These are phyloP conservation scores for Quercus dentata DNA, from an alignment of 306 rosid species.

Conservation along the genomic window DNA sequence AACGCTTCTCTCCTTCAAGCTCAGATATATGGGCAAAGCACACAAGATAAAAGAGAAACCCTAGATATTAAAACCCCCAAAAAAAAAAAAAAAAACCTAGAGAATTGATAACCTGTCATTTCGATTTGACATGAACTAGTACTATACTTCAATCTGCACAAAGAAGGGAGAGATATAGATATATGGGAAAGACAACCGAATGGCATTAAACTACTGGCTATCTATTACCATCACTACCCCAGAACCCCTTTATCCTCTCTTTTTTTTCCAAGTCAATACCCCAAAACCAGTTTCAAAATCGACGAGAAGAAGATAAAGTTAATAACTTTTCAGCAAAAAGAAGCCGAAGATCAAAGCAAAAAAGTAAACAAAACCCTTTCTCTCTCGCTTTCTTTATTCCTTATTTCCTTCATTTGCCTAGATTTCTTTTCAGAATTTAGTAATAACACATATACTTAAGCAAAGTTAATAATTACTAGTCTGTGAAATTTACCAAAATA, in stretches of 20 bases:
- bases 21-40: not conserved
- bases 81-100: not conserved
- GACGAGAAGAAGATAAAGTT: not conserved
- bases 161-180: not conserved
- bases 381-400: not conserved
- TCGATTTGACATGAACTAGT: not conserved
- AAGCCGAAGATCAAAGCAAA: not conserved
- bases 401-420: too few species aligned
- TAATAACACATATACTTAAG: not conserved
- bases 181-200: not conserved
- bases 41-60: not conserved
- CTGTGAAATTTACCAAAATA: too few species aligned
- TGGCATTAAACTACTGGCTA: not conserved
- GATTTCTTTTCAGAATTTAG: not conserved
- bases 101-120: not conserved
- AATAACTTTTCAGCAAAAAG: not conserved
- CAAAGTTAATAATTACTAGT: not conserved
- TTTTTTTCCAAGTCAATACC: not conserved
- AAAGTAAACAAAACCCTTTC: not conserved
- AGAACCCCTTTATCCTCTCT: not conserved
- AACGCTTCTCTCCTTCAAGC: not conserved
- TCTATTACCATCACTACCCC: not conserved
- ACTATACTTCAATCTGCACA: not conserved
- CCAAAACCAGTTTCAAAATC: not conserved
- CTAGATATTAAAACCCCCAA: not conserved